A percentile compares a stretch with the other conserved stretches of the same genome.
Evolutionary conservation across 345 rosid species (phyloP).

Genomic region (Gossypium australe): DNA sequence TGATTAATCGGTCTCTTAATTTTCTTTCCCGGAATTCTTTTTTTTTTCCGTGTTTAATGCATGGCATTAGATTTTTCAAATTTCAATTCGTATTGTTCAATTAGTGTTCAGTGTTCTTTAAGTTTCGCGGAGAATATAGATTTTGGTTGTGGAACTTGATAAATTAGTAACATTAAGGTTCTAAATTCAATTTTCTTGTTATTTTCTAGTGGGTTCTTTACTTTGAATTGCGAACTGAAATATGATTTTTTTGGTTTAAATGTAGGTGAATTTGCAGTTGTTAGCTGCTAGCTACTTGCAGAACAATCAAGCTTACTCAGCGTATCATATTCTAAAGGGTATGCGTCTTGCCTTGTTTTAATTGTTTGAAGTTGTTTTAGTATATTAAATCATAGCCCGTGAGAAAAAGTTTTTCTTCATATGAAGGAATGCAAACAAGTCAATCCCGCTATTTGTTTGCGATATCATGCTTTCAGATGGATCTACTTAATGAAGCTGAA

Average conservation of each 20-base stretch:
- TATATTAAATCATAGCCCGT: not conserved
- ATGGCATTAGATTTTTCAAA: not conserved
- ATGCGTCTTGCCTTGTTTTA: constrained; percentile 4
- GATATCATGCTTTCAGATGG: constrained; percentile 90
- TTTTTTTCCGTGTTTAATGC: not conserved
- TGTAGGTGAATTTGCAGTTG: constrained; percentile 78
- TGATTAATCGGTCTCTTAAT: not conserved
- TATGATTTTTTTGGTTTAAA: not conserved
- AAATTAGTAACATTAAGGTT: not conserved
- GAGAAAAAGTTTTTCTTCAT: constrained; percentile 9
- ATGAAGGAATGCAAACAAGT: constrained; percentile 83
- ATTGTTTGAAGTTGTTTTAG: not conserved
- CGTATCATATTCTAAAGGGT: constrained; percentile 89
- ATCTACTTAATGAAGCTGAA: constrained; percentile 93
- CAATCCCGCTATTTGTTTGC: constrained; percentile 99
- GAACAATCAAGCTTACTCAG: constrained; percentile 83
- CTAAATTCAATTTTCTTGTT: not conserved
- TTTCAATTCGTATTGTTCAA: not conserved
- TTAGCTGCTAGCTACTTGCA: constrained; percentile 85
- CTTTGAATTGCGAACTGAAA: not conserved
- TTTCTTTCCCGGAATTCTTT: not conserved
- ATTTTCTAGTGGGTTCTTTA: not conserved
- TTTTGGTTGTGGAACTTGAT: not conserved
- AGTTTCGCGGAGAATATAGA: not conserved
- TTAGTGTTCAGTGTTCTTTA: not conserved